Evolutionary conservation across 2,329 filamentous ascomycete genomes (phyloP).

Genomic region (Acrocalymma vagum): DNA sequence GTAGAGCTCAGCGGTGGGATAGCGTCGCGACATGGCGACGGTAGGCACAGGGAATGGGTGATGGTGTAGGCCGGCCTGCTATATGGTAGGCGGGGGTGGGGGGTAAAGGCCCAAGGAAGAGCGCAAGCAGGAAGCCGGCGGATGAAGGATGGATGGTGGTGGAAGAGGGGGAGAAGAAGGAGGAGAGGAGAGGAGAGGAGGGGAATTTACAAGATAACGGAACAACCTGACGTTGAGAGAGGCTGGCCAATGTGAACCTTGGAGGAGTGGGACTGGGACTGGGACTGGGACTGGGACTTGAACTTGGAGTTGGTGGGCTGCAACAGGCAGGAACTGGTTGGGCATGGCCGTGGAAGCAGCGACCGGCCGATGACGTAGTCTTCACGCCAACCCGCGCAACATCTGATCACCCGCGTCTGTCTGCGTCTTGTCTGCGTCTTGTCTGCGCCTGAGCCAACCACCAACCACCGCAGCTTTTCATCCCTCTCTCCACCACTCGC

Average conservation of each 20-base stretch:
- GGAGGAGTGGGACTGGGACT: conserved; percentile 17
- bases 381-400: conserved; percentile 9
- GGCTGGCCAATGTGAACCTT: conserved; percentile 27
- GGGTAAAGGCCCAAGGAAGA: conserved; percentile 9
- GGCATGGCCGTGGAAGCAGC: conserved; percentile 11
- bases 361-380: conserved; percentile 22
- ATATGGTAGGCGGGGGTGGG: conserved; percentile 11
- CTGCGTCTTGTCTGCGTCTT: no score
- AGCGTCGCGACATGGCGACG: conserved; percentile 54
- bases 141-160: conserved; percentile 2
- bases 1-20: conserved; percentile 57
- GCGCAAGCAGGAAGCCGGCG: conserved; percentile 10
- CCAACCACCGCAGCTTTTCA: conserved; percentile 9
- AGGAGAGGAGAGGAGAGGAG: conserved; percentile 10
- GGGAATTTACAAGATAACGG: conserved; percentile 10
- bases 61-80: conserved; percentile 20
- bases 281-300: neutral
- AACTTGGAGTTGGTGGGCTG: conserved; percentile 13
- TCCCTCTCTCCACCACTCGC: neutral
- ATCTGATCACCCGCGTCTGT: conserved; percentile 3
- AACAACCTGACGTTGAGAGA: conserved; percentile 32
- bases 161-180: conserved; percentile 3
- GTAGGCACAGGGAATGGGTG: conserved; percentile 8
- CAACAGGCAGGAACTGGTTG: conserved; percentile 22
- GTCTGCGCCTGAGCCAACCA: no score